Evolutionary conservation across 345 rosid species (phyloP).

Genomic region (Eucalyptus tenuipes): DNA sequence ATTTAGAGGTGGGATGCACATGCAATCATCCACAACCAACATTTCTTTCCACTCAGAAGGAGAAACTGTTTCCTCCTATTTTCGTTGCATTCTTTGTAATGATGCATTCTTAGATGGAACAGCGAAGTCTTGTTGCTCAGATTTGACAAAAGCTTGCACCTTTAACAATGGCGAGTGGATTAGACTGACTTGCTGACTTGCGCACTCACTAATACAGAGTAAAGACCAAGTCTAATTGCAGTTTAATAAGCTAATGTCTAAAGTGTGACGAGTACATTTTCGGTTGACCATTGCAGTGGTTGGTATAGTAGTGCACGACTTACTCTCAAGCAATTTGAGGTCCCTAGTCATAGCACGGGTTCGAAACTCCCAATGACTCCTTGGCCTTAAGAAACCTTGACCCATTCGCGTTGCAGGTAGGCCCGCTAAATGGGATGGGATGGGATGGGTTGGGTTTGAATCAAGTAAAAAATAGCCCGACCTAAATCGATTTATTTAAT

Average conservation of each 20-base stretch:
- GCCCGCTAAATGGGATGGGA: background rate
- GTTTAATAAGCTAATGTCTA: background rate
- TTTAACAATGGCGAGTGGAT: background rate
- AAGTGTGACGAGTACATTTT: background rate
- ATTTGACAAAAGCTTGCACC: background rate
- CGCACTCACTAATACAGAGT: background rate
- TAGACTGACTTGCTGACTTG: background rate
- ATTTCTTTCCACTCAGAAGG: background rate
- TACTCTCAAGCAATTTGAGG: background rate
- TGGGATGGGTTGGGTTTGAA: background rate
- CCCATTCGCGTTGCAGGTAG: background rate
- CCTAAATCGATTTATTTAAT: background rate
- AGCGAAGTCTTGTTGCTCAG: background rate
- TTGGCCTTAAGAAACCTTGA: background rate
- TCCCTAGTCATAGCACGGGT: background rate
- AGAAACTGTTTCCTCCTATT: background rate
- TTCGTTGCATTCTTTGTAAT: background rate
- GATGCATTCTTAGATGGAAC: background rate
- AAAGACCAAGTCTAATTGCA: background rate
- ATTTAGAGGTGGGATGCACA: background rate
- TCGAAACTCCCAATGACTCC: background rate
- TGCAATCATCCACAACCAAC: background rate
- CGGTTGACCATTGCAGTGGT: fast-evolving
- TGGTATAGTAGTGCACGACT: background rate
- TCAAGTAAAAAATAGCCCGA: background rate